A percentile compares a stretch with the other conserved stretches of the same genome.
These are phyloP conservation scores for Phytophthora kernoviae DNA, from an alignment of 352 stramenopile genomes.

Conservation along the genomic window DNA sequence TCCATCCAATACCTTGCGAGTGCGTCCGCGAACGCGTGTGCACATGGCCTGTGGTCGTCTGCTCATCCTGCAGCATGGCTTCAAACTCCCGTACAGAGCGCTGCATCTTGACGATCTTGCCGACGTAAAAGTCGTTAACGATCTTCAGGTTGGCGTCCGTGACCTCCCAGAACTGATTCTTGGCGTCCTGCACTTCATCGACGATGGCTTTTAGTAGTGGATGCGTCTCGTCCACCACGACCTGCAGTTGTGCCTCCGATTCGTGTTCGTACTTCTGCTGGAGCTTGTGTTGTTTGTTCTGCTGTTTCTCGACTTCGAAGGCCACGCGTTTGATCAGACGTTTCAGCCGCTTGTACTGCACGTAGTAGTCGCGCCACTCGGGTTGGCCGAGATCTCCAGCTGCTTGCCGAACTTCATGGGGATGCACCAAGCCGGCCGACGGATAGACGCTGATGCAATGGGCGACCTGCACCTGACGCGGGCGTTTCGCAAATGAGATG, in stretches of 20 bases:
- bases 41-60: slow-evolving; percentile 78
- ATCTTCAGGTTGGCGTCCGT: slow-evolving; percentile 79
- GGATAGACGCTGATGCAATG: too few relatives aligned
- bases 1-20: slow-evolving; percentile 51
- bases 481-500: slow-evolving; percentile 31
- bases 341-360: slow-evolving; percentile 93
- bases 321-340: slow-evolving; percentile 90
- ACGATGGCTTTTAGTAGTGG: slow-evolving; percentile 54
- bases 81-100: slow-evolving; percentile 84
- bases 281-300: slow-evolving; percentile 72
- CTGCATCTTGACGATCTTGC: slow-evolving; percentile 67
- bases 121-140: slow-evolving; percentile 86
- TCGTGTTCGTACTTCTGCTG: slow-evolving; percentile 49
- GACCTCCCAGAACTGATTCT: slow-evolving; percentile 86
- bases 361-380: slow-evolving; percentile 90
- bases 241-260: slow-evolving; percentile 34
- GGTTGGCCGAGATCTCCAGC: slow-evolving; percentile 88
- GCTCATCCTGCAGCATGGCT: slow-evolving; percentile 62
- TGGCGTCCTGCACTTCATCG: slow-evolving; percentile 73
- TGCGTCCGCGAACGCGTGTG: slow-evolving; percentile 61
- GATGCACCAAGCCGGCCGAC: too few relatives aligned
- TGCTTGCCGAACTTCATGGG: slow-evolving; percentile 95
- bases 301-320: slow-evolving; percentile 88
- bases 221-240: slow-evolving; percentile 66
- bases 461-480: neutral